A percentile compares a stretch with the other conserved stretches of the same genome.
Conservation (phyloP, 169 alveolate genomes). For the Plasmodium malariae region DNA sequence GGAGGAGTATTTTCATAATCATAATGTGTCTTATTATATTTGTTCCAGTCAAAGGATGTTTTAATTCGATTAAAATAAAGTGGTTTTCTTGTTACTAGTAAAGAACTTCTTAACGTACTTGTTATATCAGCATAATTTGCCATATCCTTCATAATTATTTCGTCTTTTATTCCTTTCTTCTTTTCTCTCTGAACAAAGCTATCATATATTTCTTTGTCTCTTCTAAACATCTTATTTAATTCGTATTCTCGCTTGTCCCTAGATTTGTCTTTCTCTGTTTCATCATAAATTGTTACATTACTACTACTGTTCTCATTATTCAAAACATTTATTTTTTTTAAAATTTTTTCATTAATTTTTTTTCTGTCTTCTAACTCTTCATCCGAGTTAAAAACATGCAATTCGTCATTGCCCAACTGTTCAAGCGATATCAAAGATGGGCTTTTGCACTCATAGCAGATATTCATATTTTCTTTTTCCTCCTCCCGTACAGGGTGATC, state of each 20-base stretch:
- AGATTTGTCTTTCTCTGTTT: background rate
- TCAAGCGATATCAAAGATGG: background rate
- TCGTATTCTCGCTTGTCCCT: background rate
- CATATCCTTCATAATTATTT: constrained; percentile 86
- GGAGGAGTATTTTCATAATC: constrained; percentile 98
- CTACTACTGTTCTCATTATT: background rate
- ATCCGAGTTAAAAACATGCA: constrained; percentile 13
- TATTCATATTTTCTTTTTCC: background rate
- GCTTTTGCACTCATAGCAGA: constrained; percentile 8
- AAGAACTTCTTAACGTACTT: background rate
- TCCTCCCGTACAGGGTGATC: constrained; percentile 1
- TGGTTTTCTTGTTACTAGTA: constrained; percentile 88
- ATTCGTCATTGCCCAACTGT: background rate
- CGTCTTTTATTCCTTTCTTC: constrained; percentile 89
- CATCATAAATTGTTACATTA: background rate
- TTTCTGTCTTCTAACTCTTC: constrained; percentile 47
- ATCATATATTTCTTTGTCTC: constrained; percentile 37
- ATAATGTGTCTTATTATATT: constrained; percentile 97
- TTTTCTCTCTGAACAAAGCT: constrained; percentile 82
- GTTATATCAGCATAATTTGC: background rate
- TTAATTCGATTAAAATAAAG: constrained; percentile 95
- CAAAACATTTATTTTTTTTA: background rate
- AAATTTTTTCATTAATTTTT: constrained; percentile 20
- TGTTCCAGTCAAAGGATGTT: constrained; percentile 97
- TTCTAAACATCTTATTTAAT: constrained; percentile 19